These are phyloP conservation scores for Colletotrichum aenigma DNA, from an alignment of 2,329 filamentous ascomycete species.

Conservation along the genomic window DNA sequence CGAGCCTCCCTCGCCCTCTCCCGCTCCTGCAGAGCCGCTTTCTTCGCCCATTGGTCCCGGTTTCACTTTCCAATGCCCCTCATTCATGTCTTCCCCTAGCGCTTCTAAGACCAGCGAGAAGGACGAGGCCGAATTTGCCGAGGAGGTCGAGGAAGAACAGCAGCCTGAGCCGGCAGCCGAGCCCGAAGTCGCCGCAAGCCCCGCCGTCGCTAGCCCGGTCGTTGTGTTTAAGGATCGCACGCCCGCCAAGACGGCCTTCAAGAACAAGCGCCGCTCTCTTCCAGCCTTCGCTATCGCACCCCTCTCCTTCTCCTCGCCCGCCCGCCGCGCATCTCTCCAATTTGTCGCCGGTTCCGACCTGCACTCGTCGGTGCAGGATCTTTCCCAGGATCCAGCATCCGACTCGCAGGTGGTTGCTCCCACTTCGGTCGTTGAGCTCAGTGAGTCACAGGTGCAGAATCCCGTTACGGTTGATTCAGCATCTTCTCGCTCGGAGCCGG, in stretches of 20 bases:
- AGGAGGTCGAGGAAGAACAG: neutral
- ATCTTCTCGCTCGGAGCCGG: neutral
- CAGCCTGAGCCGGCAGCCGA: neutral
- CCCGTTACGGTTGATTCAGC: conserved; percentile 3
- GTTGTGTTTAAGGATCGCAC: conserved; percentile 12
- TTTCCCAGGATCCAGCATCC: conserved; percentile 7
- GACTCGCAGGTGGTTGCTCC: conserved; percentile 8
- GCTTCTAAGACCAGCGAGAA: neutral
- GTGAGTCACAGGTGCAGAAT: neutral
- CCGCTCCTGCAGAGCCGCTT: neutral
- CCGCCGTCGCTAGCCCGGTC: neutral
- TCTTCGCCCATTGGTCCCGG: conserved; percentile 7
- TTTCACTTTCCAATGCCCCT: conserved; percentile 3
- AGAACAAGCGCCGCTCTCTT: conserved; percentile 5
- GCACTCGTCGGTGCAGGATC: conserved; percentile 5
- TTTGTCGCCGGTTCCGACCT: neutral
- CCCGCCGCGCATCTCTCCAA: conserved; percentile 8
- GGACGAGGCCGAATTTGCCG: neutral
- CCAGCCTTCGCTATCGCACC: neutral
- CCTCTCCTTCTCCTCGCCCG: neutral
- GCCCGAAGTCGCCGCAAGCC: neutral
- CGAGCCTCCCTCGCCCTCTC: neutral
- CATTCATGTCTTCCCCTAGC: neutral
- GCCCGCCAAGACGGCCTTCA: neutral
- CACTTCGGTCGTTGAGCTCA: conserved; percentile 11